Conservation (phyloP, 257 asterid genomes). For the Penstemon eatonii region DNA sequence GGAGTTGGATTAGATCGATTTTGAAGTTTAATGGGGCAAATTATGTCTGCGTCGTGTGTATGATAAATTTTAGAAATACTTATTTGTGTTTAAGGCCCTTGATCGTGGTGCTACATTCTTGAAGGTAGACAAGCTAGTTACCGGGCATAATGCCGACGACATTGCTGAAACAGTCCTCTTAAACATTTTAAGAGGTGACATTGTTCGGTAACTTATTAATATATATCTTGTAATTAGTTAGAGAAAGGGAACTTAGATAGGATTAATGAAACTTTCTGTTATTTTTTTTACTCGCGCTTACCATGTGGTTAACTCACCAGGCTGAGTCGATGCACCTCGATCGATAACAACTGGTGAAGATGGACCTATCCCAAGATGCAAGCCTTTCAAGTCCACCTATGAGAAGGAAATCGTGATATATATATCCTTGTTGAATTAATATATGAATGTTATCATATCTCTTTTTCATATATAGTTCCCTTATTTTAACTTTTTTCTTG, state of each 20-base stretch:
- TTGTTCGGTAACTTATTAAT: constrained; percentile 72
- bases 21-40: too few species aligned
- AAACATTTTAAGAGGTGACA: constrained; percentile 94
- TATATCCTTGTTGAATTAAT: constrained; percentile 62
- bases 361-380: constrained; percentile 99
- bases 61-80: too few species aligned
- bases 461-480: background rate
- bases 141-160: constrained; percentile 98
- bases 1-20: too few species aligned
- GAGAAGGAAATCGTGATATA: constrained; percentile 99
- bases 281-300: background rate
- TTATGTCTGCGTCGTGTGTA: too few species aligned
- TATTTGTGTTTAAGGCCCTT: constrained; percentile 65
- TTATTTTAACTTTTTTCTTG: constrained; percentile 20
- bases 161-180: constrained; percentile 97
- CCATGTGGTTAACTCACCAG: constrained; percentile 39
- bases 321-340: constrained; percentile 90
- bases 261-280: background rate
- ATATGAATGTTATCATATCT: constrained; percentile 20
- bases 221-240: background rate
- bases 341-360: constrained; percentile 92
- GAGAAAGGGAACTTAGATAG: background rate
- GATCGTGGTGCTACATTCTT: constrained; percentile 96
- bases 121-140: constrained; percentile 93
- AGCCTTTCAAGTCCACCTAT: constrained; percentile 96